Base-by-base conservation (phyloP, 2,329 filamentous ascomycete species). In the Cladosporium sp. region DNA sequence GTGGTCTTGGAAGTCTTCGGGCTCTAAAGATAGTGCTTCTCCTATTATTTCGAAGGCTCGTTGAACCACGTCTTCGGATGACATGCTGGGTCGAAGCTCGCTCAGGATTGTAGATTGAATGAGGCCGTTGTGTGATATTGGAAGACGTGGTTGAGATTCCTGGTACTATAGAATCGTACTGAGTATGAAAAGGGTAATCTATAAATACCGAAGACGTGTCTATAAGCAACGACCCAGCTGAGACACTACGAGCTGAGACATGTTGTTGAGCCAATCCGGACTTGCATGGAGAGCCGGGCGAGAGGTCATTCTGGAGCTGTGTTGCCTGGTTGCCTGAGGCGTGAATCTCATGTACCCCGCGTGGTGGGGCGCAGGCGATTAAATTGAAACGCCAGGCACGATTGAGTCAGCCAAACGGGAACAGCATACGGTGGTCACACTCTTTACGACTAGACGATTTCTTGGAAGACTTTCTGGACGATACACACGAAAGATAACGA, bases 21-120 rank as follows among this genome's bases (percentile, higher is more conserved):
- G 59, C 14, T 65, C 62, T 40, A 60, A 52, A 9, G 61, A 62
- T 8, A 66, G 52, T 1, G 64, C 63, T 46, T 66, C 64, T 18
- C 60, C 61, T 22, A 65, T 60, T 28, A 66, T 58, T 34, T 61
- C 59, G n/a, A 65, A 52, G 18, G 53, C 54, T n/a, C 54, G 50
- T 9, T 54, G 50, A 14, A 63, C 28, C 19, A 43, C 52, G 19
- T 60, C 60, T 11, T 62, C 55, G 9, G 46, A 49, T 3, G 58
- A 53, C 59, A 60, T 61, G 40, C n/a, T 19, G 37, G 19, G 38
- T 41, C 11, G n/a, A 13, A 11, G 34, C 34, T 37, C 4, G 34
- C 3, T 11, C 6, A 9, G 34, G 34, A 37, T 14, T 4, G 6
- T 11, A 9, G 9, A 11, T 14, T 37, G 4, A 14, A 37, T 14